These are phyloP conservation scores for Cercis canadensis DNA, from an alignment of 306 rosid genomes.

Conservation along the genomic window DNA sequence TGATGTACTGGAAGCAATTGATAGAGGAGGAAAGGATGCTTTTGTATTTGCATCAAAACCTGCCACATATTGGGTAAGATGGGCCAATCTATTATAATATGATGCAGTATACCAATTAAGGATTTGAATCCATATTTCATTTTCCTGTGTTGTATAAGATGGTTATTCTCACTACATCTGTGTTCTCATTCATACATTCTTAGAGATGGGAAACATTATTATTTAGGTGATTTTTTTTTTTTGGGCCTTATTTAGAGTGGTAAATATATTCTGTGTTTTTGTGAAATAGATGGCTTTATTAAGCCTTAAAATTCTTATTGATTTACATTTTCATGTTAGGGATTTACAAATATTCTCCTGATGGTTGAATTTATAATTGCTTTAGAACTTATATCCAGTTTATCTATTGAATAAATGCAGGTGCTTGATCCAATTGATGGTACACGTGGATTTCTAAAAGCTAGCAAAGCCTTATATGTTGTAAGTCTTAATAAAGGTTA, in stretches of 20 bases:
- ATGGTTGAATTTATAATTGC: slow-evolving; percentile 19
- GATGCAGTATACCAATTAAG: slow-evolving; percentile 5
- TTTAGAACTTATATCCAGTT: slow-evolving; percentile 22
- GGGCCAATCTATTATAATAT: slow-evolving; percentile 12
- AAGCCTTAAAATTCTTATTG: slow-evolving; percentile 9
- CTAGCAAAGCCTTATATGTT: slow-evolving; percentile 69
- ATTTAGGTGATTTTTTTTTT: background rate
- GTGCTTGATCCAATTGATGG: slow-evolving; percentile 94
- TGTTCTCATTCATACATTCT: background rate
- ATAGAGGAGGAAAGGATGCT: slow-evolving; percentile 83
- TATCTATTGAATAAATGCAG: slow-evolving; percentile 52
- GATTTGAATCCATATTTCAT: slow-evolving; percentile 7
- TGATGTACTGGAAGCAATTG: slow-evolving; percentile 77
- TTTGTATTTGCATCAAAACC: slow-evolving; percentile 69
- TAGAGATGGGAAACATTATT: slow-evolving; percentile 1
- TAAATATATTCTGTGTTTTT: background rate
- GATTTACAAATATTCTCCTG: slow-evolving; percentile 27
- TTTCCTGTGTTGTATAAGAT: slow-evolving; percentile 25
- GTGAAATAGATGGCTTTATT: slow-evolving; percentile 4
- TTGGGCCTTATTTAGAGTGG: no score
- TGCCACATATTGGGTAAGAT: slow-evolving; percentile 92
- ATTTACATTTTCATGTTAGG: slow-evolving; percentile 9
- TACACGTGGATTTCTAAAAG: slow-evolving; percentile 76
- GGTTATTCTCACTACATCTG: slow-evolving; percentile 8
- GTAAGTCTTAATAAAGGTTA: slow-evolving; percentile 51